Conservation (phyloP, 2,329 filamentous ascomycete species). For the Colletotrichum aenigma region DNA sequence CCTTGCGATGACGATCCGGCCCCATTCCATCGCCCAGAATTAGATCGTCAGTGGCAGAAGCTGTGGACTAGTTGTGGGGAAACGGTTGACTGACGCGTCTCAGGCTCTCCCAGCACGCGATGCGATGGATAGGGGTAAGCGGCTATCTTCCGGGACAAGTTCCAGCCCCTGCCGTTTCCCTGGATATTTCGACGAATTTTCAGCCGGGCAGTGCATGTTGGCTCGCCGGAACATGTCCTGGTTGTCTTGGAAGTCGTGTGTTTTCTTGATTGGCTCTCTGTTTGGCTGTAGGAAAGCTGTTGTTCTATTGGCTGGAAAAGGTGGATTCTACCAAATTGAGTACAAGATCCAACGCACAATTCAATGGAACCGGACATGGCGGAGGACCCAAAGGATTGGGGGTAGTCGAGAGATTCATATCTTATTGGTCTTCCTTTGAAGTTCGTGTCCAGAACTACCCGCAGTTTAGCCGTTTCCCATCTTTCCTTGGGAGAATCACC, state of each 20-base stretch:
- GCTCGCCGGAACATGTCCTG: neutral
- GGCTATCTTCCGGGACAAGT: neutral
- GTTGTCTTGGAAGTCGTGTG: neutral
- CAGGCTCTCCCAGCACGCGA: neutral
- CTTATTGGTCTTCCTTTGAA: neutral
- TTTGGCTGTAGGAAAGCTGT: neutral
- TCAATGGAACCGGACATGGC: neutral
- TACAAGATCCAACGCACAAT: neutral
- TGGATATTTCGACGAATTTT: neutral
- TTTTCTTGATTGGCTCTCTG: neutral
- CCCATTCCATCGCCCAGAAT: neutral
- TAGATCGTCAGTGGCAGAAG: neutral
- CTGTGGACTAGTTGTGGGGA: neutral
- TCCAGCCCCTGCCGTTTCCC: neutral
- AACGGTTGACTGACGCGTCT: constrained; percentile 2
- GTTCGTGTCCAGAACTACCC: neutral
- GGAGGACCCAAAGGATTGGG: neutral
- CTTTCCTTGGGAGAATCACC: neutral
- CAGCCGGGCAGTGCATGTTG: neutral
- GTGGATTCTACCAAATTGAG: neutral
- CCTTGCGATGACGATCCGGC: constrained; percentile 10
- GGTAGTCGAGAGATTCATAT: neutral
- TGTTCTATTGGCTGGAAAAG: neutral
- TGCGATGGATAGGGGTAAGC: neutral
- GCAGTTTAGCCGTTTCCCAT: neutral